phyloP scores from a whole-genome alignment of 192 early-diverging fungal species.

The Chytriomyces confervae region DNA sequence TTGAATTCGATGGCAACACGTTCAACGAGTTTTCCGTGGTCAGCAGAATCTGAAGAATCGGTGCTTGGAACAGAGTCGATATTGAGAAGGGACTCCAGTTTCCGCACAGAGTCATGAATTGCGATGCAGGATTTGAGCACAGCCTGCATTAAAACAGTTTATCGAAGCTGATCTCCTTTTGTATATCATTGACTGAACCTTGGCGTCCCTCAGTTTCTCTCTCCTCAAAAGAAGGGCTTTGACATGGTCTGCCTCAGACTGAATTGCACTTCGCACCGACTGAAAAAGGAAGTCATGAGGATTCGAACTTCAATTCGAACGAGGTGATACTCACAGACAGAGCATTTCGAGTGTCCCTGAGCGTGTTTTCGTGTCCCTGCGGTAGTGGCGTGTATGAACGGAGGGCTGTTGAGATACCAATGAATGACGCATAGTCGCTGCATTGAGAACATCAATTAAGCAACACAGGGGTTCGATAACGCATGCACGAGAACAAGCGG shows the following conservation, averaged over 20 bases:
- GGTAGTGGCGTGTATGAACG: conserved; percentile 54
- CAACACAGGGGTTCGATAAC: too few species aligned
- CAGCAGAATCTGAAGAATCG: not conserved
- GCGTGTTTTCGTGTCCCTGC: conserved; percentile 60
- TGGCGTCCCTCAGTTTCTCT: conserved; percentile 69
- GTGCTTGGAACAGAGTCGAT: conserved; percentile 39
- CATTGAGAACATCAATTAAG: too few species aligned
- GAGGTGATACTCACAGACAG: conserved; percentile 60
- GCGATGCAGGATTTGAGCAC: conserved; percentile 72
- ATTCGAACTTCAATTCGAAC: not conserved
- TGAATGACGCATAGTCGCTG: conserved; percentile 79
- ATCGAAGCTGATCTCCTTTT: not conserved
- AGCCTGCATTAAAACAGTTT: conserved; percentile 38
- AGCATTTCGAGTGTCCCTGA: conserved; percentile 64
- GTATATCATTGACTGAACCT: conserved; percentile 49
- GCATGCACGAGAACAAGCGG: too few species aligned
- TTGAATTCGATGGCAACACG: conserved; percentile 86
- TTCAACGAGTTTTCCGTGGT: conserved; percentile 74
- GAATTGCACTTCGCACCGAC: conserved; percentile 57
- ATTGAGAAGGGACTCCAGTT: conserved; percentile 73
- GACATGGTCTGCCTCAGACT: conserved; percentile 59
- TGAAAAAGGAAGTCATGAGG: conserved; percentile 32
- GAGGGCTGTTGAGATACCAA: conserved; percentile 78
- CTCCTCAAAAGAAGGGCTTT: conserved; percentile 66
- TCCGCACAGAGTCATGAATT: conserved; percentile 78